Base-by-base conservation (phyloP, 306 rosid species). In the Acacia crassicarpa region DNA sequence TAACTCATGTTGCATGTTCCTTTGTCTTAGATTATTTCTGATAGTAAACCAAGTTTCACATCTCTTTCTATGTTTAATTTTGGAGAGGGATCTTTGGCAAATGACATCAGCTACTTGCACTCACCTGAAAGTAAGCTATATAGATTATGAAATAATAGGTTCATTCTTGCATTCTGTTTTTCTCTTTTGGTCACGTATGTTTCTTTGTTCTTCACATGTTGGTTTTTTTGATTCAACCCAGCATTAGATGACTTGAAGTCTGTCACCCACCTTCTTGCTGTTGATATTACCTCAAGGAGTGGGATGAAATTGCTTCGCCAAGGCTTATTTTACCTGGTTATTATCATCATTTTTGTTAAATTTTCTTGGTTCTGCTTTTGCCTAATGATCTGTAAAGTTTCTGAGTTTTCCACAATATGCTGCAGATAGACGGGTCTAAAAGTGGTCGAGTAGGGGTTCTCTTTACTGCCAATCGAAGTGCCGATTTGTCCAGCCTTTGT, bases 241-340 rank as follows among this genome's bases (percentile, higher is more conserved):
- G 99, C 99, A 68, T 71, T 80, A 77, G 94, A 95, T 83, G 98
- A 93, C 75, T 81, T 95, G 96, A 95, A 95, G 88, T 89, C 98
- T 0, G 94, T 95, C 82, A 95, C 99, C 49, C 99, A 95, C 85
- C 93, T 93, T 84, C 87, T 95, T 84, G 93, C 88, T 72, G 86
- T 95, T 81, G 91, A 95, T 81, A 82, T 88, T 75, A 62, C 93
- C 79, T 89, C 93, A 67, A 85, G 78, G 82, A 90, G 89, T 71
- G 98, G 99, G 88, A 78, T 91, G 66, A 86, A 87, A 83, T 88
- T 95, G 83, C 94, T 95, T 78, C 91, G 53, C 73, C 96, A 92
- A 84, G 94, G 96, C 90, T 85, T 95, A 70, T 84, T 38, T 81
- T 93, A 91, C 87, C 96, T 95, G 98, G 99, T 95, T 75, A 83